phyloP scores from a whole-genome alignment of 1,284 basidiomycete genomes.

The Leccinum holopus region DNA sequence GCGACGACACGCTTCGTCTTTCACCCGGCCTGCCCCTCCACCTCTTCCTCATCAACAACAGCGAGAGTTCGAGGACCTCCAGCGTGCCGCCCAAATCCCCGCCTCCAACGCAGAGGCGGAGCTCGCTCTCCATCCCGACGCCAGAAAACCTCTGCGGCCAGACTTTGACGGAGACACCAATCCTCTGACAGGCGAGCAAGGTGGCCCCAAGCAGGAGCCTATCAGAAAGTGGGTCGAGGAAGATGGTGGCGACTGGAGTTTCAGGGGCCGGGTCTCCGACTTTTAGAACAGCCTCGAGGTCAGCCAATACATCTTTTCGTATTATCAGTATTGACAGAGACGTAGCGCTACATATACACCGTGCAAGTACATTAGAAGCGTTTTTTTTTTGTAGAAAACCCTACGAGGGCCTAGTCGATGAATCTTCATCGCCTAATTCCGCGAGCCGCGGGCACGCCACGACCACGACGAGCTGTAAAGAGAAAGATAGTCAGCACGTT shows the following conservation, averaged over 20 bases:
- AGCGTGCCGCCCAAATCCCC: slow-evolving; percentile 38
- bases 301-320: not conserved
- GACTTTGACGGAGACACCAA: slow-evolving; percentile 76
- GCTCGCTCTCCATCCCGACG: slow-evolving; percentile 64
- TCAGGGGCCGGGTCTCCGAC: slow-evolving; percentile 79
- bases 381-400: slow-evolving; percentile 16
- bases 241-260: slow-evolving; percentile 76
- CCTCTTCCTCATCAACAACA: slow-evolving; percentile 70
- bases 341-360: slow-evolving; percentile 17
- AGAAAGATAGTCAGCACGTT: slow-evolving; percentile 11
- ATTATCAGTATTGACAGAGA: slow-evolving; percentile 12
- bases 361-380: slow-evolving; percentile 8
- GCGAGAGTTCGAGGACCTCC: slow-evolving; percentile 73
- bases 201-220: slow-evolving; percentile 76
- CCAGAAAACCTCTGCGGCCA: slow-evolving; percentile 52
- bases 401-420: not conserved
- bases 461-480: slow-evolving; percentile 73
- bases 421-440: slow-evolving; percentile 69
- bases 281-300: too few relatives aligned
- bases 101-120: slow-evolving; percentile 43
- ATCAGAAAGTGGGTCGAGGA: slow-evolving; percentile 54
- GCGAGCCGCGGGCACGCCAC: slow-evolving; percentile 69
- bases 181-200: slow-evolving; percentile 71
- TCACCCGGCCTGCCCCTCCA: slow-evolving; percentile 63
- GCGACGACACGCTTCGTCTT: slow-evolving; percentile 27